These are phyloP conservation scores for Spatholobus suberectus DNA, from an alignment of 306 rosid species.

Conservation along the genomic window DNA sequence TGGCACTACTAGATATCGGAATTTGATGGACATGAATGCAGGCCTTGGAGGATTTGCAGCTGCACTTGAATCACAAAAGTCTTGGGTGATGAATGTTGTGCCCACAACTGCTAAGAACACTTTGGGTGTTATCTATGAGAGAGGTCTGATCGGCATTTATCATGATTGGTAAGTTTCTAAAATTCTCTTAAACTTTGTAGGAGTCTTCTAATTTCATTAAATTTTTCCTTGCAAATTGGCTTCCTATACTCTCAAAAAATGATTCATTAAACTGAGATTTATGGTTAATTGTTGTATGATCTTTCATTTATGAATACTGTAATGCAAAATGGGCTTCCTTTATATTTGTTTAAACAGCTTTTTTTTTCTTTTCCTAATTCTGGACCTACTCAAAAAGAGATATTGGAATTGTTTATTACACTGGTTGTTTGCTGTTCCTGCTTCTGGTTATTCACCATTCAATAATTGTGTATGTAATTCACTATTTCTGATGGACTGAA, in stretches of 20 bases:
- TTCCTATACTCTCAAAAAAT: not conserved
- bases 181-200: not conserved
- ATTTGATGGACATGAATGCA: constrained; percentile 98
- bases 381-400: not conserved
- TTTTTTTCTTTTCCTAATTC: not conserved
- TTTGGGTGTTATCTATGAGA: constrained; percentile 84
- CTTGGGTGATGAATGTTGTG: constrained; percentile 98
- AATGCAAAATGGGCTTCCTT: not conserved
- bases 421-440: not conserved
- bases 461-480: not conserved
- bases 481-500: not conserved
- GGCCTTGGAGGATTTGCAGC: constrained; percentile 98
- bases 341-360: not conserved
- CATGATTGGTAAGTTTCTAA: constrained; percentile 83
- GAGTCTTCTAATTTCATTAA: constrained; percentile 25
- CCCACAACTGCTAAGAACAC: constrained; percentile 83
- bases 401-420: constrained; percentile 7
- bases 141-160: constrained; percentile 96
- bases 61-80: constrained; percentile 76
- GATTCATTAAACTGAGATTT: constrained; percentile 14
- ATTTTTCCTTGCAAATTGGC: constrained; percentile 30
- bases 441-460: not conserved
- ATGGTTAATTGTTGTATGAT: not conserved
- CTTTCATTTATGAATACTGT: constrained; percentile 13
- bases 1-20: constrained; percentile 81